Evolutionary conservation across 2,329 filamentous ascomycete genomes (phyloP).

Genomic region (Penicillium crustosum): DNA sequence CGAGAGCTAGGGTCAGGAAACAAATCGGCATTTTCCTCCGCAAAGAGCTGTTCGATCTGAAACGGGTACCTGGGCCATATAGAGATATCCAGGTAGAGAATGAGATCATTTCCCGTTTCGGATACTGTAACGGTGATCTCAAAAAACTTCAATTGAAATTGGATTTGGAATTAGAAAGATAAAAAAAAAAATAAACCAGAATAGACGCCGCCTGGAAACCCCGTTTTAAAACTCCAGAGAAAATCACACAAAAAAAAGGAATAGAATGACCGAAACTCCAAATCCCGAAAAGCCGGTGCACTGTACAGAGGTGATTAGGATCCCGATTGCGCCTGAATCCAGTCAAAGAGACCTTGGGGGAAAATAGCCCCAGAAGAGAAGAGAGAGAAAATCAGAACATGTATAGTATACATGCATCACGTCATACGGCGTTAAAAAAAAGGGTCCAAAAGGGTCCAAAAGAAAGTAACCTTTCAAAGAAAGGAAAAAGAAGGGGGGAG

Average conservation of each 20-base stretch:
- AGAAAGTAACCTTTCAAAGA: background rate
- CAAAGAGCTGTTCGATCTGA: background rate
- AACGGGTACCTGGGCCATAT: background rate
- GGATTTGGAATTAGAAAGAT: background rate
- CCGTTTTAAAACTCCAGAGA: conserved; percentile 18
- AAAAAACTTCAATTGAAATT: conserved; percentile 7
- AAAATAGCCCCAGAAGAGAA: conserved; percentile 19
- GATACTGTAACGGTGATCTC: conserved; percentile 1
- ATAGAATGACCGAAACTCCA: conserved; percentile 13
- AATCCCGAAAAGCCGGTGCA: conserved; percentile 6
- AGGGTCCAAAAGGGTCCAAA: background rate
- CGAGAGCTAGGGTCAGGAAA: background rate
- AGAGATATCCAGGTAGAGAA: background rate
- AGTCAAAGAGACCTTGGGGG: conserved; percentile 9
- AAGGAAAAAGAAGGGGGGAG: no score
- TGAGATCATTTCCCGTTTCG: conserved; percentile 5
- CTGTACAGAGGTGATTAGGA: conserved; percentile 26
- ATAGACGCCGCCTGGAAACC: conserved; percentile 12
- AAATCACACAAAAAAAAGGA: no score
- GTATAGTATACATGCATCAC: conserved; percentile 37
- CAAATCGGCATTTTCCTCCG: conserved; percentile 16
- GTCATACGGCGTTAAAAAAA: conserved; percentile 31
- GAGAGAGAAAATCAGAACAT: conserved; percentile 22
- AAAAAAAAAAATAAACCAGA: background rate
- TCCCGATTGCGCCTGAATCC: conserved; percentile 16